These are phyloP conservation scores for Triticum monococcum DNA, from an alignment of 176 grass and related monocot genomes.

Conservation along the genomic window DNA sequence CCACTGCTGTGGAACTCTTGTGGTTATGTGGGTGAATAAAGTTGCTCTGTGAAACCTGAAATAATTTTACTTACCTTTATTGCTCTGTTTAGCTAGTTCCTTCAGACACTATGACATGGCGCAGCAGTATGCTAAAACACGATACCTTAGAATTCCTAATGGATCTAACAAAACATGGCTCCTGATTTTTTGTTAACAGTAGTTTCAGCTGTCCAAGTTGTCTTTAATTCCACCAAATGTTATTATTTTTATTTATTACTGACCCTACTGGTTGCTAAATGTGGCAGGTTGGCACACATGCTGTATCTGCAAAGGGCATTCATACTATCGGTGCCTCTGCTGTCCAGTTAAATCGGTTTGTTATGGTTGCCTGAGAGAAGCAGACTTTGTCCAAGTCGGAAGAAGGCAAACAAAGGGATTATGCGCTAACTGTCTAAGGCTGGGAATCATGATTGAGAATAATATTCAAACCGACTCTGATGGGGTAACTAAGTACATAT, in stretches of 20 bases:
- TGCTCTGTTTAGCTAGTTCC: neutral
- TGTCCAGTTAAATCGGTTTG: constrained; percentile 62
- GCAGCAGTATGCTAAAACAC: neutral
- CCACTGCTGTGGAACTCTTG: neutral
- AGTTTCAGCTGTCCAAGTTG: neutral
- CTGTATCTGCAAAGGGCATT: constrained; percentile 62
- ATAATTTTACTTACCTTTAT: neutral
- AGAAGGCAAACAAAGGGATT: constrained; percentile 72
- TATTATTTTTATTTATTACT: neutral
- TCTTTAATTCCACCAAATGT: neutral
- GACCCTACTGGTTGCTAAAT: constrained; percentile 11
- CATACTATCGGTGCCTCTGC: constrained; percentile 62
- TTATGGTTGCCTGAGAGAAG: constrained; percentile 47
- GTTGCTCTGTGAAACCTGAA: neutral
- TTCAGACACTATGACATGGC: neutral
- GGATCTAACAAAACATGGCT: constrained; percentile 1
- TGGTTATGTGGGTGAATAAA: neutral
- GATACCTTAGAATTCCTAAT: neutral
- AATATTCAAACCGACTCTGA: constrained; percentile 58
- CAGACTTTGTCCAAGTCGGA: constrained; percentile 57
- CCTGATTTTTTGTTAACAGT: constrained; percentile 4
- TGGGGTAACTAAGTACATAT: constrained; percentile 48
- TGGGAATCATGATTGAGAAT: constrained; percentile 62
- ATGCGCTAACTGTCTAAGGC: constrained; percentile 71
- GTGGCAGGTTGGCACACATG: constrained; percentile 85